Conservation (phyloP, 805 yeast genomes). For the Brettanomyces sp. region DNA sequence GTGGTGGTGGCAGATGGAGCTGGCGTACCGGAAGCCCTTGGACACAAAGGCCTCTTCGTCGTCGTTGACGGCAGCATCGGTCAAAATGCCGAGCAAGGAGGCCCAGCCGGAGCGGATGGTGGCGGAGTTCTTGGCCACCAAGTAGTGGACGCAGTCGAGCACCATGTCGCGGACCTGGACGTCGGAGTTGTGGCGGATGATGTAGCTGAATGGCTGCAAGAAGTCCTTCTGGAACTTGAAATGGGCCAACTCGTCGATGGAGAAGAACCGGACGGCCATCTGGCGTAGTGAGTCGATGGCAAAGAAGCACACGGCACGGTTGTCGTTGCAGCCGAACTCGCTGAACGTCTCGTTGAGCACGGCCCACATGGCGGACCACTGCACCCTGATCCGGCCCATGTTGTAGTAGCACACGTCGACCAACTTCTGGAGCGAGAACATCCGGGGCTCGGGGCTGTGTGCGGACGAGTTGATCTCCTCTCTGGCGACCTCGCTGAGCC, state of each 20-base stretch:
- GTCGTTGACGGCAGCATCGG: slow-evolving; percentile 55
- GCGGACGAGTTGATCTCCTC: slow-evolving; percentile 91
- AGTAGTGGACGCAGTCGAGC: slow-evolving; percentile 78
- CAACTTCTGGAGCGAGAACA: slow-evolving; percentile 88
- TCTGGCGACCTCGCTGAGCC: slow-evolving; percentile 74
- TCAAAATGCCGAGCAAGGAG: slow-evolving; percentile 71
- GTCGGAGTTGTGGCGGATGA: slow-evolving; percentile 58
- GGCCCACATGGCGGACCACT: slow-evolving; percentile 94
- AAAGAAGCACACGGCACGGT: slow-evolving; percentile 70
- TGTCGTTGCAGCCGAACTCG: slow-evolving; percentile 71
- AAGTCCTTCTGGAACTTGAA: slow-evolving; percentile 94
- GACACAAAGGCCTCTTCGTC: slow-evolving; percentile 48
- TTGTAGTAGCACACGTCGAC: slow-evolving; percentile 97
- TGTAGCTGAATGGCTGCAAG: slow-evolving; percentile 79
- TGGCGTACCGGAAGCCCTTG: slow-evolving; percentile 56
- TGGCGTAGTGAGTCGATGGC: slow-evolving; percentile 94
- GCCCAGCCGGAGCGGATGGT: slow-evolving; percentile 91
- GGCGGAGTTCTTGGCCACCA: slow-evolving; percentile 66
- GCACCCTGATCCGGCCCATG: slow-evolving; percentile 91
- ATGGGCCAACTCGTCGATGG: slow-evolving; percentile 88
- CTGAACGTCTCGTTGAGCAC: slow-evolving; percentile 87
- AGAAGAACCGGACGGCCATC: slow-evolving; percentile 83
- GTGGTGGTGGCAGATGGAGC: slow-evolving; percentile 51
- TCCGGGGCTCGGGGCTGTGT: slow-evolving; percentile 72
- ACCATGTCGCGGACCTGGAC: slow-evolving; percentile 78